Evolutionary conservation across 495 filamentous ascomycete genomes (phyloP).

Genomic region (Xylaria grammica): DNA sequence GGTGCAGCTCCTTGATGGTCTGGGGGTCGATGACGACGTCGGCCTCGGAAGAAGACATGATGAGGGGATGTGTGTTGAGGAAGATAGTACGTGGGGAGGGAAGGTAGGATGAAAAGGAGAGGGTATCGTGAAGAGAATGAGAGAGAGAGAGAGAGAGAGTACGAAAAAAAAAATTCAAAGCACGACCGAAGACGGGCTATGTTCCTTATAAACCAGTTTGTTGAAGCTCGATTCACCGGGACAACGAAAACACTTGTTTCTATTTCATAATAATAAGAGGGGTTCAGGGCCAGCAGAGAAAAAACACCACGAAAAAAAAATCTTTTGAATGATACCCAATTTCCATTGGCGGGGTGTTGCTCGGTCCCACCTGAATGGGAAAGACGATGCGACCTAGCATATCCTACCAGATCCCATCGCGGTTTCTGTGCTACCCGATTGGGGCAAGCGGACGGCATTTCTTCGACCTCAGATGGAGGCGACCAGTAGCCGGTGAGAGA

Average conservation of each 20-base stretch:
- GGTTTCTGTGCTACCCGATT: conserved; percentile 5
- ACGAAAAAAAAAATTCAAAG: conserved; percentile 5
- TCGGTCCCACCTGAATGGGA: conserved; percentile 15
- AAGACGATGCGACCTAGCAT: conserved; percentile 9
- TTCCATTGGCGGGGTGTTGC: conserved; percentile 20
- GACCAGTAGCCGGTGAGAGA: background rate
- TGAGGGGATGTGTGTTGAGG: background rate
- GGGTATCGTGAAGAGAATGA: background rate
- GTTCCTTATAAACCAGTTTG: conserved; percentile 7
- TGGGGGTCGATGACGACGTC: conserved; percentile 23
- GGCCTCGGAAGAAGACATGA: conserved; percentile 21
- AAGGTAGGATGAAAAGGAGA: background rate
- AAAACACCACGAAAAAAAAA: conserved; percentile 12
- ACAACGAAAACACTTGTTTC: conserved; percentile 20
- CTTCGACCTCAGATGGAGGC: background rate
- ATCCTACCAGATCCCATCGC: background rate
- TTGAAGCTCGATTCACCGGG: conserved; percentile 10
- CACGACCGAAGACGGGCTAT: background rate
- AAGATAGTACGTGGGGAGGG: background rate
- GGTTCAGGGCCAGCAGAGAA: background rate
- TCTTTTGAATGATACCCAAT: conserved; percentile 14
- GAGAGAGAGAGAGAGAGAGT: background rate
- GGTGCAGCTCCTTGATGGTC: conserved; percentile 28
- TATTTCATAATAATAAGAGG: conserved; percentile 18
- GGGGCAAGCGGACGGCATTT: background rate